Evolutionary conservation across 495 filamentous ascomycete genomes (phyloP).

Genomic region (Aspergillus cristatus): DNA sequence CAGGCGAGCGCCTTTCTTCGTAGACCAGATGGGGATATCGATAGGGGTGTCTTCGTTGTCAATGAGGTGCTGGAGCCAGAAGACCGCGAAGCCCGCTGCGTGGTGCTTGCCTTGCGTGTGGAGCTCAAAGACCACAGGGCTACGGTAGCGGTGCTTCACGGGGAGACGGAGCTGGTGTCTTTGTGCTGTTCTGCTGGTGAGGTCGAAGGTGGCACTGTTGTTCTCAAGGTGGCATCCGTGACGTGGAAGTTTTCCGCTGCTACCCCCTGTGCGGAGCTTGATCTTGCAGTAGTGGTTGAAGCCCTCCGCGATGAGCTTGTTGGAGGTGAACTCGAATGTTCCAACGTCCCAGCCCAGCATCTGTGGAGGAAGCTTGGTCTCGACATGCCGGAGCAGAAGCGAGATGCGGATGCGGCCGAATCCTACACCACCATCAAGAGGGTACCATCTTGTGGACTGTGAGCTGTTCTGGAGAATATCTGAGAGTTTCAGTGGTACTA

Average conservation of each 20-base stretch:
- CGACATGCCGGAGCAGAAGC: conserved; percentile 75
- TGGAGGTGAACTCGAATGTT: conserved; percentile 74
- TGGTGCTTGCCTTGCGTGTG: conserved; percentile 56
- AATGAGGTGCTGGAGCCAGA: conserved; percentile 79
- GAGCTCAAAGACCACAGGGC: conserved; percentile 83
- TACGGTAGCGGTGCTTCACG: conserved; percentile 80
- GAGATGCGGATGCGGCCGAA: conserved; percentile 89
- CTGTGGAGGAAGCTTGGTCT: conserved; percentile 68
- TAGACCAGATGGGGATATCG: conserved; percentile 81
- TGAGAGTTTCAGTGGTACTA: conserved; percentile 77
- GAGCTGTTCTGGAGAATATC: conserved; percentile 79
- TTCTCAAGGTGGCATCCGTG: conserved; percentile 50
- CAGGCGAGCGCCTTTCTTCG: conserved; percentile 59
- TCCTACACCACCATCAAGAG: conserved; percentile 59
- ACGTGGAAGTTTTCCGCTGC: conserved; percentile 55
- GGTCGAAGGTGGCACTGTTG: conserved; percentile 58
- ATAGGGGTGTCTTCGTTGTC: conserved; percentile 69
- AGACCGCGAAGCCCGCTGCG: conserved; percentile 61
- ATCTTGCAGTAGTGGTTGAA: conserved; percentile 57
- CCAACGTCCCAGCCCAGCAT: conserved; percentile 91
- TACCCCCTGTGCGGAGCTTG: conserved; percentile 76
- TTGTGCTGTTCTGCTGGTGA: conserved; percentile 44
- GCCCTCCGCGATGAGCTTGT: conserved; percentile 50
- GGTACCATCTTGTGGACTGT: conserved; percentile 65
- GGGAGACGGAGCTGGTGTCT: conserved; percentile 62